phyloP scores from a whole-genome alignment of 2,329 filamentous ascomycete species.

The Exophiala oligosperma region DNA sequence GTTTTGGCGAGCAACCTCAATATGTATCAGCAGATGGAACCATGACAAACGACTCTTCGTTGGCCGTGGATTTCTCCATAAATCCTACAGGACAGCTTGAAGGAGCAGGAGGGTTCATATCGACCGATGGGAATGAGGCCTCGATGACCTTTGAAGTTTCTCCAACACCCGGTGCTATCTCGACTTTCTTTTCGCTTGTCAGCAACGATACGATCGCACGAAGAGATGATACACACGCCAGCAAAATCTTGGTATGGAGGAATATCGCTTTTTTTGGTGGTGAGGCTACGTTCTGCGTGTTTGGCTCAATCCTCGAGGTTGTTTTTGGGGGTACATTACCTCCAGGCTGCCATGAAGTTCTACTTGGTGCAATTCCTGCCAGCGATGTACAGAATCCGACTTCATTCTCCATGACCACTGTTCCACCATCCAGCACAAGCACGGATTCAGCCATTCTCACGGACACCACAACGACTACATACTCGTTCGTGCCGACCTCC shows the following conservation, averaged over 20 bases:
- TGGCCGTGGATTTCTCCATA: conserved; percentile 14
- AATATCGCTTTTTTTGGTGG: conserved; percentile 20
- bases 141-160: conserved; percentile 17
- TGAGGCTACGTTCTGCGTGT: conserved; percentile 21
- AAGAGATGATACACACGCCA: conserved; percentile 14
- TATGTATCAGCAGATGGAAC: conserved; percentile 18
- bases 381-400: not conserved
- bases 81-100: conserved; percentile 18
- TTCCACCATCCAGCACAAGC: conserved; percentile 5
- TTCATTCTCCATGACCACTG: conserved; percentile 1
- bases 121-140: conserved; percentile 12
- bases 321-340: conserved; percentile 18
- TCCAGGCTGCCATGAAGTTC: conserved; percentile 10
- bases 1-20: not conserved
- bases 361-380: conserved; percentile 8
- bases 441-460: not conserved
- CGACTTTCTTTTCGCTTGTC: conserved; percentile 17
- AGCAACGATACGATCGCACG: conserved; percentile 12
- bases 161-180: conserved; percentile 9
- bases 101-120: conserved; percentile 16
- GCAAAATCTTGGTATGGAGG: conserved; percentile 17
- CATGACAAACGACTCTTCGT: conserved; percentile 13
- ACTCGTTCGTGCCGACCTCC: not conserved
- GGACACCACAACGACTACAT: not conserved
- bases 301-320: conserved; percentile 13